Percentiles rank a stretch among this genome's conserved stretches.
phyloP scores from a whole-genome alignment of 129 eudicot genomes.

The Flaveria linearis region DNA sequence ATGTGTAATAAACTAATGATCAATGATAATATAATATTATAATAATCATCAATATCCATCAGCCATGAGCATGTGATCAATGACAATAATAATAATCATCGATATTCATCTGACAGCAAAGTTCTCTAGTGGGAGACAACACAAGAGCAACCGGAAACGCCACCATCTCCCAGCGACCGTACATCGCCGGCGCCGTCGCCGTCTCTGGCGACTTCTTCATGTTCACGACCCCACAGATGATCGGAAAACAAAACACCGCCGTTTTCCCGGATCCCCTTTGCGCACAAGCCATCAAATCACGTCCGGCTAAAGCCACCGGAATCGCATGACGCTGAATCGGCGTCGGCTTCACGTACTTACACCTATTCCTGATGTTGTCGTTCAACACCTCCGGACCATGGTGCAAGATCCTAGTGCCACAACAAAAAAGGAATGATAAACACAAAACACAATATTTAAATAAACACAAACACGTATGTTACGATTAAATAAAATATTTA shows the following conservation, averaged over 20 bases:
- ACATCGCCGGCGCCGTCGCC: slow-evolving; percentile 16
- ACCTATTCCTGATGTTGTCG: slow-evolving; percentile 52
- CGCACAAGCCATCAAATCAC: slow-evolving; percentile 97
- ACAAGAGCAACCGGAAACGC: slow-evolving; percentile 69
- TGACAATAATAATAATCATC: neutral
- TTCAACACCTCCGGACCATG: slow-evolving; percentile 40
- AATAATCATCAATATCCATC: neutral
- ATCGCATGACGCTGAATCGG: slow-evolving; percentile 81
- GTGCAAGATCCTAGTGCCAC: too few species aligned
- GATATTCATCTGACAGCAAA: slow-evolving; percentile 65
- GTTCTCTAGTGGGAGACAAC: slow-evolving; percentile 82
- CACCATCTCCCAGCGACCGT: slow-evolving; percentile 31
- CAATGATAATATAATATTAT: too few species aligned
- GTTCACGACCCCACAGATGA: slow-evolving; percentile 65
- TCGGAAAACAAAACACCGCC: slow-evolving; percentile 89
- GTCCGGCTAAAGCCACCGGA: slow-evolving; percentile 68
- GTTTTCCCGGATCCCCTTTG: slow-evolving; percentile 94
- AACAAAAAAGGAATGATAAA: too few species aligned
- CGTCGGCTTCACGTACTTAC: slow-evolving; percentile 81
- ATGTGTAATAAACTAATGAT: too few species aligned
- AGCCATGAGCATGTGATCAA: neutral
- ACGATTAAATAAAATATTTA: too few species aligned
- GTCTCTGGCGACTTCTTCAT: neutral
- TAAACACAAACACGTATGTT: too few species aligned
- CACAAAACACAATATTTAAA: too few species aligned